Conservation (phyloP, 768 basidiomycete species). For the Obba rivulosa region DNA sequence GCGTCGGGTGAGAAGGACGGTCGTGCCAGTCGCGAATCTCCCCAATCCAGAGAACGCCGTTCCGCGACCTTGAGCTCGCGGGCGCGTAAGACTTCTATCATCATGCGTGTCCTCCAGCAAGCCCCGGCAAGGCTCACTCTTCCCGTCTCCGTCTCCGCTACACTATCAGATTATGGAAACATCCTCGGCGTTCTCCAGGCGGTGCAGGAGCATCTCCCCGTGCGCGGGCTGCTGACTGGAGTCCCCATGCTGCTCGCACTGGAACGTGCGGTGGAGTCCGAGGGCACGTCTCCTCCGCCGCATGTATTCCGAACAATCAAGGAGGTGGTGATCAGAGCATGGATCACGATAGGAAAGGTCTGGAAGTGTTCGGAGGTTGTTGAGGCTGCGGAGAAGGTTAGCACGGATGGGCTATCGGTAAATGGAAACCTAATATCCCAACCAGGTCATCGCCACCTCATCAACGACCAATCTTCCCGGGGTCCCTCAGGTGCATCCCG, state of each 20-base stretch:
- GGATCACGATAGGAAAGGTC: constrained; percentile 61
- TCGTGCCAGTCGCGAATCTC: constrained; percentile 10
- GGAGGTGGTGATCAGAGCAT: constrained; percentile 58
- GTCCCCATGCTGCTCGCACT: constrained; percentile 85
- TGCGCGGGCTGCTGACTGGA: constrained; percentile 69
- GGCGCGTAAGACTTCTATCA: constrained; percentile 51
- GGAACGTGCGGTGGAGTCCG: constrained; percentile 40
- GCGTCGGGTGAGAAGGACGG: constrained; percentile 5
- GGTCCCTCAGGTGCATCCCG: constrained; percentile 34
- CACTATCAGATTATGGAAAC: constrained; percentile 68
- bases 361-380: constrained; percentile 62
- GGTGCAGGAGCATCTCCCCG: constrained; percentile 68
- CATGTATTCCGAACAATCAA: constrained; percentile 51
- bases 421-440: not conserved
- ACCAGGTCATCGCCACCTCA: constrained; percentile 11
- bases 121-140: constrained; percentile 38
- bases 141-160: constrained; percentile 44
- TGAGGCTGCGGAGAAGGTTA: constrained; percentile 51
- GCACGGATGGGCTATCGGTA: not conserved
- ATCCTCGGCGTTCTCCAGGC: constrained; percentile 62
- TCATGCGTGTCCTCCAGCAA: constrained; percentile 47
- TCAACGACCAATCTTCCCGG: constrained; percentile 15
- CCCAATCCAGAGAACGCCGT: constrained; percentile 33
- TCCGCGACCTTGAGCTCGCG: constrained; percentile 44
- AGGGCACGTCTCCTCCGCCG: constrained; percentile 29